Evolutionary conservation across 169 alveolate genomes (phyloP).

Genomic region (Plasmodium gonderi): DNA sequence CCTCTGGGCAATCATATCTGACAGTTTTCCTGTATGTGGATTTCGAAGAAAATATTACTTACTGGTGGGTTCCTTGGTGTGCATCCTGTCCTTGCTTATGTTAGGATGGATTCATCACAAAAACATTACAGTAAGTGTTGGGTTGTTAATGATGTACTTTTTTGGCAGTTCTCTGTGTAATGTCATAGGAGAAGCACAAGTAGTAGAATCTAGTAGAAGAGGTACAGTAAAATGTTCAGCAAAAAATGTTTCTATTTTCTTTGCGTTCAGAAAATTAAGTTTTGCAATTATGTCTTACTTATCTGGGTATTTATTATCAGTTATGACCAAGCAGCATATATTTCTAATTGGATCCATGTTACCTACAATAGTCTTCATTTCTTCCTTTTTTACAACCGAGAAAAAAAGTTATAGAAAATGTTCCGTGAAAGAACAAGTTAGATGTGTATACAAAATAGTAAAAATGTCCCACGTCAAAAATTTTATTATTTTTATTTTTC

Average conservation of each 20-base stretch:
- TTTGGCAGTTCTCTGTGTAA: constrained; percentile 87
- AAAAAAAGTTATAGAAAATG: constrained; percentile 36
- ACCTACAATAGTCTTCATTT: constrained; percentile 81
- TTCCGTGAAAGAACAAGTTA: constrained; percentile 53
- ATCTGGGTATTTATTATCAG: constrained; percentile 80
- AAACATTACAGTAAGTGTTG: constrained; percentile 76
- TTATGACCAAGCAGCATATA: constrained; percentile 76
- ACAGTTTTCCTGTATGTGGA: constrained; percentile 88
- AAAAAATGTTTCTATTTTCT: constrained; percentile 84
- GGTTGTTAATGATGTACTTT: constrained; percentile 78
- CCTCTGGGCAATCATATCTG: constrained; percentile 88
- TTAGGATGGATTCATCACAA: constrained; percentile 75
- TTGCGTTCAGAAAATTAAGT: constrained; percentile 86
- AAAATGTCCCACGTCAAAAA: constrained; percentile 78
- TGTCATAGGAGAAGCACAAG: constrained; percentile 92
- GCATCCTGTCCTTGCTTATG: constrained; percentile 76
- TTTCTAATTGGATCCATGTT: constrained; percentile 85
- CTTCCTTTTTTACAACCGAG: constrained; percentile 83
- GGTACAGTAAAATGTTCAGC: constrained; percentile 78
- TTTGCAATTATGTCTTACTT: constrained; percentile 88
- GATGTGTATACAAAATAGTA: constrained; percentile 48
- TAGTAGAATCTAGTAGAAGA: constrained; percentile 87
- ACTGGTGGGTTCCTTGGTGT: constrained; percentile 83
- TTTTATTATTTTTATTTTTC: constrained; percentile 80
- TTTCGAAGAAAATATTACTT: constrained; percentile 89